Base-by-base conservation (phyloP, 768 basidiomycete species). In the Auriculariales sp. region DNA sequence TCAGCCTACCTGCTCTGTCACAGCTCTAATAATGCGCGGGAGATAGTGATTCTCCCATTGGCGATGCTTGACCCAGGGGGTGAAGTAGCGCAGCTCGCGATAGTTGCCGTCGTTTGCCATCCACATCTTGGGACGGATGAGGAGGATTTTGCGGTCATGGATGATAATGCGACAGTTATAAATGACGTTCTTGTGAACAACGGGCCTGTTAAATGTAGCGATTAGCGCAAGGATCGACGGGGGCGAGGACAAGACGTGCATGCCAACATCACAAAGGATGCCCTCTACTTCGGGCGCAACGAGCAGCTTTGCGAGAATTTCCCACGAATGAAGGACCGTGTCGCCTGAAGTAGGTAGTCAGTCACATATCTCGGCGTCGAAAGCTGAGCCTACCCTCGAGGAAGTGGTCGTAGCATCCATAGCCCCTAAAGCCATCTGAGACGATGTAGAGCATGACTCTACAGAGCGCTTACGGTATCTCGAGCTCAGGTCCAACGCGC, bases 81-180 rank as follows among this genome's bases (percentile, higher is more conserved):
- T 91, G 58, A 99, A 99, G 62, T 90, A 88, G 12, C 85, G 68
- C 58, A 84, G 68, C 62, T 83, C 80, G 56, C 95, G 84, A 63
- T 99, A 99, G 61, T 98, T 98, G 3, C 95, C 95, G 58, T 95
- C 91, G 60, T 98, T 98, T 1, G 95, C 95, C 39, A 99, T 72
- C 95, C 95, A 99, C 93, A 99, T 93, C 70, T 98, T 99, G 0
- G 95, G 95, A 22, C 95, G 80, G 55, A 99, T 98, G 54, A 97
- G 78, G 1, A 97, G 66, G 52, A 99, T 92, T 66, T 88, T 76
- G 49, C 78, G 73, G 65, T 92, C 73, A 60, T 90, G 76, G 35
- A 93, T 78, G 61, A 98, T 82, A 30, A 98, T 72, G 17, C 95
- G 83, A 63, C 91, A 95, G 61, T 99, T 99, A 69, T 97, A 98